Evolutionary conservation across 345 rosid genomes (phyloP).

Genomic region (Eucalyptus grandis): DNA sequence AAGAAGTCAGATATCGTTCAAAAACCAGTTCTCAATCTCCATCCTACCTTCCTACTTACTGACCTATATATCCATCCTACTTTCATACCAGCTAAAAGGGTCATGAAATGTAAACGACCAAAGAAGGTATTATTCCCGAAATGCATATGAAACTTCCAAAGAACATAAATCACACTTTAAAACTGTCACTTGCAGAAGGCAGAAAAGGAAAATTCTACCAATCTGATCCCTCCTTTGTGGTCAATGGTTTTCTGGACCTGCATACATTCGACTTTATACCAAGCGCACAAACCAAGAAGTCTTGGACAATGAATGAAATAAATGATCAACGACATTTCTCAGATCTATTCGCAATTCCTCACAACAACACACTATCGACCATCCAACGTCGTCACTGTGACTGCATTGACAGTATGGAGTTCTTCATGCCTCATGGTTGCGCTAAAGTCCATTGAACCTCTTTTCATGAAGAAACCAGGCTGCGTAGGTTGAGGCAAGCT

Average conservation of each 20-base stretch:
- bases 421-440: not conserved
- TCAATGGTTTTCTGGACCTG: not conserved
- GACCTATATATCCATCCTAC: not conserved
- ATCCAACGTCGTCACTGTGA: not conserved
- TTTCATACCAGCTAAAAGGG: too few relatives aligned
- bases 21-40: not conserved
- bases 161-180: too few relatives aligned
- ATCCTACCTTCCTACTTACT: slow-evolving; percentile 28
- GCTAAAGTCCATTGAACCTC: not conserved
- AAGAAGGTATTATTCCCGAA: too few relatives aligned
- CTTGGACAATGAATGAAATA: not conserved
- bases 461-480: slow-evolving; percentile 5
- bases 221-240: not conserved
- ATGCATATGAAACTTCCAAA: not conserved
- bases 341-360: not conserved
- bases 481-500: not conserved
- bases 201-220: not conserved
- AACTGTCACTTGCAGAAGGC: not conserved
- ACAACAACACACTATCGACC: not conserved
- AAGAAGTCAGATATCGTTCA: slow-evolving; percentile 5
- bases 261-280: not conserved
- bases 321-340: not conserved
- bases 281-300: not conserved
- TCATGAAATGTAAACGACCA: too few relatives aligned
- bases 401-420: not conserved